phyloP scores from a whole-genome alignment of 139 green algal species.

The Nannochloris sp. region DNA sequence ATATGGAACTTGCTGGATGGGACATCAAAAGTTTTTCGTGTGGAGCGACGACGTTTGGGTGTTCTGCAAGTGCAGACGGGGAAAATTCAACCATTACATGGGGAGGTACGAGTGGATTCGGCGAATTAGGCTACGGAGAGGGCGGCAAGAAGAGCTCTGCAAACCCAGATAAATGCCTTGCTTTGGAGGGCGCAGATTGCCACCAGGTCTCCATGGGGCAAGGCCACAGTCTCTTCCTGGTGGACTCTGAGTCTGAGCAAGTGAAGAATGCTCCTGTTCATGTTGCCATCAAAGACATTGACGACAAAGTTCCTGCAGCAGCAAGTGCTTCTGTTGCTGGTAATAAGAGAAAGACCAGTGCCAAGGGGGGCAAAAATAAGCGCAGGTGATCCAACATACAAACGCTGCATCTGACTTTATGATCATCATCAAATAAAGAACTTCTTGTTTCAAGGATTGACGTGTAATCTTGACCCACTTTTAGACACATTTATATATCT shows the following conservation, averaged over 20 bases:
- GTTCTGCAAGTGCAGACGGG: conserved; percentile 36
- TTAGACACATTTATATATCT: not conserved
- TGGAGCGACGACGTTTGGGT: conserved; percentile 64
- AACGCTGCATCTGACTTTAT: not conserved
- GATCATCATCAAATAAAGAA: not conserved
- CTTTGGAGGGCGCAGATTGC: conserved; percentile 44
- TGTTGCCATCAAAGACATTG: conserved; percentile 11
- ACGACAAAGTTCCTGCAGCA: not conserved
- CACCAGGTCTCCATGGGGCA: conserved; percentile 60
- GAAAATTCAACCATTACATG: conserved; percentile 77
- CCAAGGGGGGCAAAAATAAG: conserved; percentile 1
- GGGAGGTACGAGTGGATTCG: conserved; percentile 58
- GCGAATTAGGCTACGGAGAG: conserved; percentile 82
- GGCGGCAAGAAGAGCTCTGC: conserved; percentile 82
- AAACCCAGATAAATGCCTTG: conserved; percentile 72
- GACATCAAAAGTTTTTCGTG: conserved; percentile 65
- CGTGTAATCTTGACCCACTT: not conserved
- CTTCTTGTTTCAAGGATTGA: conserved; percentile 5
- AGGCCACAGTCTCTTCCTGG: conserved; percentile 75
- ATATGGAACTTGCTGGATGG: conserved; percentile 79
- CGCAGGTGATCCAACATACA: conserved; percentile 10
- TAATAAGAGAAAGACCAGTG: conserved; percentile 26
- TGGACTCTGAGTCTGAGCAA: conserved; percentile 30
- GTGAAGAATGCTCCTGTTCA: conserved; percentile 27
- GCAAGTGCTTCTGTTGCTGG: conserved; percentile 9